These are phyloP conservation scores for Oryza coarctata DNA, from an alignment of 176 grass and related monocot species.

Conservation along the genomic window DNA sequence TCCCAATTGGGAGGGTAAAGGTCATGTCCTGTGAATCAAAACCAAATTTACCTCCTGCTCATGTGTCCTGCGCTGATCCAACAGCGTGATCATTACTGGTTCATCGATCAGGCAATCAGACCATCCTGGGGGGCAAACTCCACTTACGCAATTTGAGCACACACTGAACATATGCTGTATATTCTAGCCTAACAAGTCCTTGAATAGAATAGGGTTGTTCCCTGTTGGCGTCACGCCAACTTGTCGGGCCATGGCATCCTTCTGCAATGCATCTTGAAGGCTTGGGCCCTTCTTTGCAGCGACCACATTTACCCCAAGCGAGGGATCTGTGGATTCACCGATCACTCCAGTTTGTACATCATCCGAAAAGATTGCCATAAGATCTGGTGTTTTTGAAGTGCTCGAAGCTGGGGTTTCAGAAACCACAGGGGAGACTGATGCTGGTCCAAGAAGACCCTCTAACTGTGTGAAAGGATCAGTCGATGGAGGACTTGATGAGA, in stretches of 20 bases:
- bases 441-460: conserved; percentile 73
- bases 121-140: not conserved
- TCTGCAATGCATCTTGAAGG: conserved; percentile 76
- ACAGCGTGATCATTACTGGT: conserved; percentile 12
- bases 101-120: not conserved
- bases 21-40: conserved; percentile 28
- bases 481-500: conserved; percentile 32
- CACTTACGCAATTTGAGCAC: conserved; percentile 16
- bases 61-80: conserved; percentile 22
- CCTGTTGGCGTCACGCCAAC: conserved; percentile 84
- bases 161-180: not conserved
- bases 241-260: conserved; percentile 73
- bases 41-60: conserved; percentile 35
- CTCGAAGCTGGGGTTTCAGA: conserved; percentile 31
- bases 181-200: conserved; percentile 77
- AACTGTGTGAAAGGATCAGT: conserved; percentile 85
- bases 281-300: conserved; percentile 71
- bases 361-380: conserved; percentile 67
- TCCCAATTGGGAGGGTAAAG: conserved; percentile 4
- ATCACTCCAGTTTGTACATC: conserved; percentile 30
- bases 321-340: conserved; percentile 35
- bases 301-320: conserved; percentile 10
- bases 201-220: conserved; percentile 95
- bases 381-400: conserved; percentile 58
- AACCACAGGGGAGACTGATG: conserved; percentile 25